Base-by-base conservation (phyloP, 208 protist species). In the Wallacemonas collosoma region DNA sequence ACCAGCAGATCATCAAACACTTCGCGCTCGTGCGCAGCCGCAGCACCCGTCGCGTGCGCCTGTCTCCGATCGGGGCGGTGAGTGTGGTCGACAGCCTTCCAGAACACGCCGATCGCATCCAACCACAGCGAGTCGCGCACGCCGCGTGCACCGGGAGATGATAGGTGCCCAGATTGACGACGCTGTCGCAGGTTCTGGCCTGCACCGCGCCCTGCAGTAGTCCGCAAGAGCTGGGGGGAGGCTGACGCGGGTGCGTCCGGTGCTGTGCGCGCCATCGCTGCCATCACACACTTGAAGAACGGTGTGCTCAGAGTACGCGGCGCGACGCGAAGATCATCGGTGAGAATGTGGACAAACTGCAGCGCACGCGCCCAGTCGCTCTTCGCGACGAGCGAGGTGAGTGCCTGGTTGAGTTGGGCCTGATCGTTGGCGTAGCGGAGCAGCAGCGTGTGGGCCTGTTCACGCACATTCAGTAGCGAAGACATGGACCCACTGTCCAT, bases 31-130 rank as follows among this genome's bases (percentile, higher is more conserved):
- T 88, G 83, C 4, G 48, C 41, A 11, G 6, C 39, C 48, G 62
- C 45, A 12, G 8, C 8, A 50, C 45, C 12, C 45, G 45, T 12
- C 45, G 12, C 8, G 1, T 4, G 3, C 8, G 38, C 4, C 41
- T 51, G 5, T 51, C 36, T n/a, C 9, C 53, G 56, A 43, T 41
- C 36, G 43, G 14, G 56, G 3, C 8, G 56, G 56, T 63, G 35
- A 45, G 77, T 89, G 69, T 94, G 89, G 55, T 91, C 84, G 26
- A 94, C 86, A 1, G 89, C 89, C n/a, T 75, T 77, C 89, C 89
- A 91, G 71, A 86, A 94, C 36, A 94, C 82, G 12, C 77, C 62
- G 9, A 89, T 73, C 1, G 86, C 86, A 45, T 77, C 68, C 35
- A 85, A 35, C 89, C 89, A 94, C 60, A 84, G 54, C 2, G 73